Base-by-base conservation (phyloP, 176 grass and related monocot species). In the Zoysia pacifica region DNA sequence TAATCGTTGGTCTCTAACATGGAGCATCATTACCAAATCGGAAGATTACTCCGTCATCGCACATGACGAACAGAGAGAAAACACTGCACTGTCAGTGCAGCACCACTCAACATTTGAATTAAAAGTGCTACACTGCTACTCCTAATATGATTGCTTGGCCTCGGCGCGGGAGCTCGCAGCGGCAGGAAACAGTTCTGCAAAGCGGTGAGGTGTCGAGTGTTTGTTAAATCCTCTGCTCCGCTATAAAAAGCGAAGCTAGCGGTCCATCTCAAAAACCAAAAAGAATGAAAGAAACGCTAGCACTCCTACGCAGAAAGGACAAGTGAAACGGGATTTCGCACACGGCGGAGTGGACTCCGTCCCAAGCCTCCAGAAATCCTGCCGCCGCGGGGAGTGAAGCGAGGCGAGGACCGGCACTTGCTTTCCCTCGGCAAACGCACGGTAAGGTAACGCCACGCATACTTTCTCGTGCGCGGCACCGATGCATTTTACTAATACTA, bases 131-230 rank as follows among this genome's bases (percentile, higher is more conserved):
- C 4, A 14, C 0, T 60, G 28, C 3, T 41, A 12, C 11, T 51
- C 28, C 28, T 28, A 0, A 7, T 9, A 39, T 11, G 75, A 36
- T 41, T n/a, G 47, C 18, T 40, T 66, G 76, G 47, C 75, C 61
- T 78, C 15, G 75, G 75, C 41, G 39, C 75, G 6, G 46, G 46
- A 67, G 75, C 75, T 40, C 50, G 19, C 19, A 38, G 42, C 4
- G 44, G n/a, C 54, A 46, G 74, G 41, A 63, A 76, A 48, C 74
- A 47, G 54, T 75, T 75, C 41, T 62, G 55, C 73, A 76, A 62
- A 62, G 39, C 63, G 38, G 63, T 5, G 14, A 3, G 60, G 53
- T n/a, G 53, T 4, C 12, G 4, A 8, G 55, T 2, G 5, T 16
- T 63, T 63, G 58, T 49, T 63, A 76, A 76, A 76, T 48, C 73